These are phyloP conservation scores for Ricinus communis DNA, from an alignment of 345 rosid species.

Conservation along the genomic window DNA sequence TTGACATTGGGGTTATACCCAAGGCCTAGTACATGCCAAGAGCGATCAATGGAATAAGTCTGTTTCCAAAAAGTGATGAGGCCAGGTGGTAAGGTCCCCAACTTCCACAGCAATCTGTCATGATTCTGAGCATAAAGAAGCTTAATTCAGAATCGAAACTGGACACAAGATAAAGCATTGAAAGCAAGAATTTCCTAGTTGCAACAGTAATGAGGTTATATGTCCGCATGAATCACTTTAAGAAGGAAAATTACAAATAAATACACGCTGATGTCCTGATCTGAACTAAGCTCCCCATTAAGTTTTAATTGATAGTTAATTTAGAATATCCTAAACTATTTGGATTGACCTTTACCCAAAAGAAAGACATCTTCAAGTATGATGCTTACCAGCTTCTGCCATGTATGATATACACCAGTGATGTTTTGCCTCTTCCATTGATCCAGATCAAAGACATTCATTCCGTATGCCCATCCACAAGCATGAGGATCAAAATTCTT, in stretches of 20 bases:
- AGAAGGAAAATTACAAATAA: not conserved
- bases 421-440: constrained; percentile 90
- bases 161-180: not conserved
- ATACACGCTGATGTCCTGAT: no score
- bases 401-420: constrained; percentile 80
- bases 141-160: constrained; percentile 1
- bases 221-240: not conserved
- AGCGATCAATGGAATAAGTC: constrained; percentile 56
- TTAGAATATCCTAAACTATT: not conserved
- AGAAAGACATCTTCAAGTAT: constrained; percentile 1
- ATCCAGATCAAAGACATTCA: constrained; percentile 87
- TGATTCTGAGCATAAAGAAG: constrained; percentile 52
- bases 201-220: not conserved
- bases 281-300: not conserved
- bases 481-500: constrained; percentile 87
- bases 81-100: constrained; percentile 75
- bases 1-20: constrained; percentile 77
- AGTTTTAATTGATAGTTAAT: not conserved
- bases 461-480: constrained; percentile 99
- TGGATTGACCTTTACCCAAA: not conserved
- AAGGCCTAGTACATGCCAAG: constrained; percentile 76
- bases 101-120: constrained; percentile 72
- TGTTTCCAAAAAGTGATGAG: constrained; percentile 75
- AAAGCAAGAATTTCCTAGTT: not conserved
- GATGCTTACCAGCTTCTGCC: constrained; percentile 85